Conservation (phyloP, 129 eudicot species). For the Chrysanthemum makinoi region DNA sequence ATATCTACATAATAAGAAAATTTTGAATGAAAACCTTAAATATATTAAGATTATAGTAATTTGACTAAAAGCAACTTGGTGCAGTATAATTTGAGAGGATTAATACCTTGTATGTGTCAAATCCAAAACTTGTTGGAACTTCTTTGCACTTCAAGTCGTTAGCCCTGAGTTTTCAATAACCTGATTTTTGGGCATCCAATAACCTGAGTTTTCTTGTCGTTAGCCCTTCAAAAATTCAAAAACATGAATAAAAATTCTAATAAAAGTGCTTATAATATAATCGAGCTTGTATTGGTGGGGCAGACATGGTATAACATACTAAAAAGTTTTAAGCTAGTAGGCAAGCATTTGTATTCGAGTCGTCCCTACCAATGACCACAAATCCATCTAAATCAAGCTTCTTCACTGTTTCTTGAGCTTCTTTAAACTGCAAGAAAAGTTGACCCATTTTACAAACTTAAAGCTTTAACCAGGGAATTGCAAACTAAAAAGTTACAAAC, state of each 20-base stretch:
- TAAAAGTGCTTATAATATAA: background rate
- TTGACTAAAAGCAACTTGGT: constrained; percentile 6
- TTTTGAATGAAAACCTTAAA: background rate
- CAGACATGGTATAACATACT: constrained; percentile 31
- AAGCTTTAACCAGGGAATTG: background rate
- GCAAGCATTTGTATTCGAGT: constrained; percentile 95
- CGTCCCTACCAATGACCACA: constrained; percentile 94
- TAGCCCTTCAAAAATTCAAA: constrained; percentile 45
- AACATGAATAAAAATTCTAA: background rate
- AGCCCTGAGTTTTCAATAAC: constrained; percentile 13
- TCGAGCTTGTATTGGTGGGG: too few species aligned
- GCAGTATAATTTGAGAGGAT: constrained; percentile 1
- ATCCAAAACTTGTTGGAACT: constrained; percentile 95
- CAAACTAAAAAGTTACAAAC: constrained; percentile 26
- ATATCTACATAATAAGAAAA: constrained; percentile 46
- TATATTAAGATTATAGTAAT: background rate
- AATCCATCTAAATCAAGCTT: constrained; percentile 89
- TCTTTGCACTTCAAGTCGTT: constrained; percentile 83
- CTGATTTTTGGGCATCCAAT: constrained; percentile 99
- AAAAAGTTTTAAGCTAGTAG: constrained; percentile 85
- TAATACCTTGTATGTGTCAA: constrained; percentile 96
- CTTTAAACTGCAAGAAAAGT: constrained; percentile 53
- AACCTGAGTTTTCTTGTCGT: constrained; percentile 72
- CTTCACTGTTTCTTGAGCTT: constrained; percentile 67
- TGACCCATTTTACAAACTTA: constrained; percentile 16